These are phyloP conservation scores for Leccinum subrobustum DNA, from an alignment of 1,284 basidiomycete genomes.

Conservation along the genomic window DNA sequence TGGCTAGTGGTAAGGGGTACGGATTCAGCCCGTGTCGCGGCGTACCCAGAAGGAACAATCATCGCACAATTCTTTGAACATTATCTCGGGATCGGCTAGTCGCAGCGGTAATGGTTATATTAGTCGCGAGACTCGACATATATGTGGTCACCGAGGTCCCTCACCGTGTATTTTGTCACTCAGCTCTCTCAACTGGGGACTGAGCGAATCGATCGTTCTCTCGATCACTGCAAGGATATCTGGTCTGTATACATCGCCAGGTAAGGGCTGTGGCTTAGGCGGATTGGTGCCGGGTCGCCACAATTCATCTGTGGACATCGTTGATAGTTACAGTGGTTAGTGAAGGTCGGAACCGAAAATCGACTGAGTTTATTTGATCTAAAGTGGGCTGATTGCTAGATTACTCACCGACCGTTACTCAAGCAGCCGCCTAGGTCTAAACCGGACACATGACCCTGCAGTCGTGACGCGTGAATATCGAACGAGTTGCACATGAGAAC, in stretches of 20 bases:
- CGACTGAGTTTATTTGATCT: background rate
- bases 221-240: slow-evolving; percentile 57
- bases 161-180: slow-evolving; percentile 71
- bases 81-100: slow-evolving; percentile 60
- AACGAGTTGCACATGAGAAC: too few relatives aligned
- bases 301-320: slow-evolving; percentile 25
- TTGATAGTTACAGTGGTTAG: background rate
- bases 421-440: too few relatives aligned
- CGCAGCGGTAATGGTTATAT: background rate
- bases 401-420: too few relatives aligned
- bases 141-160: background rate
- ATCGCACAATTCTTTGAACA: slow-evolving; percentile 54
- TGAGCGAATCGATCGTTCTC: slow-evolving; percentile 50
- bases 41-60: slow-evolving; percentile 38
- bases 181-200: slow-evolving; percentile 55
- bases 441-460: too few relatives aligned
- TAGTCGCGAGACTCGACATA: slow-evolving; percentile 3
- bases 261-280: slow-evolving; percentile 18
- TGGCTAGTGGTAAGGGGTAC: slow-evolving; percentile 32
- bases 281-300: slow-evolving; percentile 30
- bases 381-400: too few relatives aligned
- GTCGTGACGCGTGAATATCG: too few relatives aligned
- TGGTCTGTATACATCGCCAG: slow-evolving; percentile 33
- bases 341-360: background rate
- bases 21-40: slow-evolving; percentile 3